These are phyloP conservation scores for Agaricus blazei DNA, from an alignment of 768 basidiomycete genomes.

Conservation along the genomic window DNA sequence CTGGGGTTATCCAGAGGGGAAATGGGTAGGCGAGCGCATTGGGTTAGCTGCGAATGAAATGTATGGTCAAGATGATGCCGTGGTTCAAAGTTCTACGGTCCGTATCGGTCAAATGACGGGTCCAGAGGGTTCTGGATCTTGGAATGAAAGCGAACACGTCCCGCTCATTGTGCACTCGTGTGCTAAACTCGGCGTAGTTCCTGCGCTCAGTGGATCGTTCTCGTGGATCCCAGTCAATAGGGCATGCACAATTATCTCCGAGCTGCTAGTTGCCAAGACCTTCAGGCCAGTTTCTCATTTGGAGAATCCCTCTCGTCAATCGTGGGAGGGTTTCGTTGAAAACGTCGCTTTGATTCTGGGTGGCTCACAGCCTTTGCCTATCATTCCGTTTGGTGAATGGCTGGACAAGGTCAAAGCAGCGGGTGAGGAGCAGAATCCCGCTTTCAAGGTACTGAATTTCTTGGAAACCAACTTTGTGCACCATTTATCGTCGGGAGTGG, in stretches of 20 bases:
- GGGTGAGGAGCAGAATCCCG: slow-evolving; percentile 22
- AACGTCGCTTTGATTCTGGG: slow-evolving; percentile 21
- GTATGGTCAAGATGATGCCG: slow-evolving; percentile 15
- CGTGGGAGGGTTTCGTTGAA: slow-evolving; percentile 25
- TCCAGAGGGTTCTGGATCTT: slow-evolving; percentile 28
- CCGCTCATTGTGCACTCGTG: slow-evolving; percentile 29
- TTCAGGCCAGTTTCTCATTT: slow-evolving; percentile 28
- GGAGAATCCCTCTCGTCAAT: slow-evolving; percentile 31
- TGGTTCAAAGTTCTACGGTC: slow-evolving; percentile 15
- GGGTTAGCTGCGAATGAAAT: slow-evolving; percentile 20
- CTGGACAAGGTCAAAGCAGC: slow-evolving; percentile 20
- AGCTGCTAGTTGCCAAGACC: slow-evolving; percentile 25
- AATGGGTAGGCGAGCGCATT: slow-evolving; percentile 32
- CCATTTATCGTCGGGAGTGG: slow-evolving; percentile 24
- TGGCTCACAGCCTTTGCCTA: slow-evolving; percentile 14
- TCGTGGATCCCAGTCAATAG: slow-evolving; percentile 33
- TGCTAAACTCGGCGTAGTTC: slow-evolving; percentile 21
- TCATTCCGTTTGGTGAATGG: slow-evolving; percentile 25
- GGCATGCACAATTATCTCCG: slow-evolving; percentile 22
- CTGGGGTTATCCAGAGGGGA: slow-evolving; percentile 32
- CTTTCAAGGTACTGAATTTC: slow-evolving; percentile 24
- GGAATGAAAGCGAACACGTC: slow-evolving; percentile 33
- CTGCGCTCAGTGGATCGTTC: slow-evolving; percentile 25
- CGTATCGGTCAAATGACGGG: slow-evolving; percentile 34
- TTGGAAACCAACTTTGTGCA: slow-evolving; percentile 27